Base-by-base conservation (phyloP, 1,284 basidiomycete species). In the Rhodotorula sp. region DNA sequence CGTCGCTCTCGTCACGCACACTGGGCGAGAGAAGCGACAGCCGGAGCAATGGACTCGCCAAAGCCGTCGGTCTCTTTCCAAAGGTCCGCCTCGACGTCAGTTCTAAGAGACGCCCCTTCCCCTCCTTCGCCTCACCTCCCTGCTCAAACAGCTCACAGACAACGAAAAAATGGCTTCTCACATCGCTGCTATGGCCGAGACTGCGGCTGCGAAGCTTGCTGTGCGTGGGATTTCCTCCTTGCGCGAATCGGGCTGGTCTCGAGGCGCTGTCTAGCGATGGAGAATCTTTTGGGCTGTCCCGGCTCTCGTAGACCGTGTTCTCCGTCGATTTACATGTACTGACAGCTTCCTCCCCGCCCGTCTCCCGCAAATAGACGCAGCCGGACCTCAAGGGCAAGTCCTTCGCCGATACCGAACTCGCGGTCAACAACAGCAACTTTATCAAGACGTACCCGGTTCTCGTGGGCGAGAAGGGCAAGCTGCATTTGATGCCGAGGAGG, bases 361-460 rank as follows among this genome's bases (percentile, higher is more conserved):
- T 30, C 8, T 9, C 59, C 13, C 22, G n/a, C 39, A 34, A 27
- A 44, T 54, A 63, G 62, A 55, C 48, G 27, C 30, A 47, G 6
- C 64, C 64, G 2, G 62, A 60, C 30, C 32, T 55, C 34, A 39
- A 36, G 9, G 64, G 64, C 11, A 29, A 46, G 11, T 60, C 58
- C 4, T 66, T 49, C 59, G 64, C 64, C 20, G 59, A 55, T 13
- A 22, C 32, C n/a, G 58, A 60, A 7, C 46, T 51, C 20, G 52
- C 58, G 4, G 53, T 39, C 29, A 39, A 39, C 53, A 66, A 66
- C 57, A 22, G n/a, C 7, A 47, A 54, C 52, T 66, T 49, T 24
- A 53, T 66, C 58, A 66, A 66, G 59, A 66, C 46, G 64, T 66
- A 60, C 32, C 32, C 48, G 19, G 53, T 49, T 17, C 64, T 66